Evolutionary conservation across 192 early-diverging fungal species (phyloP), one percentile per base, ranked within the genome.

Genomic region (Powellomyces hirtus): DNA sequence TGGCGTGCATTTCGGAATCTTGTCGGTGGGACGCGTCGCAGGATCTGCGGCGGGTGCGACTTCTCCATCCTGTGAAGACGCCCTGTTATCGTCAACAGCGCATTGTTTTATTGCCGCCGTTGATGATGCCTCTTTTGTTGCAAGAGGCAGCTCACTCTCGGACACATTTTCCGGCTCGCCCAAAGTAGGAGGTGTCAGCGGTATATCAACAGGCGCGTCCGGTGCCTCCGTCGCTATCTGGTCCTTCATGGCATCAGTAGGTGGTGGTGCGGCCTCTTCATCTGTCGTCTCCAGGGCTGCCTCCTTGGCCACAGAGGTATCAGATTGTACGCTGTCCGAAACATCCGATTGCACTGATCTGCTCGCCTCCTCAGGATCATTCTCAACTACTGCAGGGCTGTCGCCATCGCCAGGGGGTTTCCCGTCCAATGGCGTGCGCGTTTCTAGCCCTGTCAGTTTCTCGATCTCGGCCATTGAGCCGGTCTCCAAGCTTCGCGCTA

Each of bases 401-500:
- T 49, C 46, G 14, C n/a, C 4, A 49, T 5, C 5, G n/a, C 46
- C 46, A 18, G 5, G 46, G 5, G 46, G 16, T 24, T 6, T 3
- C 16, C n/a, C 46, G 26, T 6, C 46, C n/a, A 42, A 18, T 18
- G 46, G 5, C 2, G 53, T 27, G 16, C 14, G 3, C 26, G 53
- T 31, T 16, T 56, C 53, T 31, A 62, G 38, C 14, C 60, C 74
- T 33, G 62, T 72, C 29, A 72, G 56, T 27, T 57, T 79, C 53
- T 68, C 79, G 20, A 68, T 64, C 29, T 81, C 72, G 10, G 53
- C 66, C 72, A 67, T 68, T 18, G 64, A 69, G 6, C 66, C 75
- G 20, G 55, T 68, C 68, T 77, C 73, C 20, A 68, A 49, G 40
- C 74, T 79, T 40, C 77, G 31, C 5, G 59, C 62, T 20, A 85